Evolutionary conservation across 805 yeast species (phyloP).

Genomic region (Blastobotrys robertii): DNA sequence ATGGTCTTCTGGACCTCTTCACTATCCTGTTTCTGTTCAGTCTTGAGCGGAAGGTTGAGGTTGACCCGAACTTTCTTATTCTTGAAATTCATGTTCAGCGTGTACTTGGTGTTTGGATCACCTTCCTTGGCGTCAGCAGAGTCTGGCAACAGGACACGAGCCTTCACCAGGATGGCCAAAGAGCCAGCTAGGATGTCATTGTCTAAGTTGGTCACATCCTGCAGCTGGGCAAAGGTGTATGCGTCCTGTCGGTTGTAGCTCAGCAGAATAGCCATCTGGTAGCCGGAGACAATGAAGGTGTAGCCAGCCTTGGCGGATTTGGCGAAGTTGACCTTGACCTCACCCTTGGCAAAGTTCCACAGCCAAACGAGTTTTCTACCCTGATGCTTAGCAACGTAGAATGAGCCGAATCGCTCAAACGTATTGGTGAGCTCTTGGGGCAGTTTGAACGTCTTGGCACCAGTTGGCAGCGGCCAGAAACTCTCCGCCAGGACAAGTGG

Average conservation of each 20-base stretch:
- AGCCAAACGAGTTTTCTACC: constrained; percentile 93
- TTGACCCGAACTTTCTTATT: constrained; percentile 78
- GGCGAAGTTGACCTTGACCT: constrained; percentile 74
- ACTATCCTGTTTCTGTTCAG: constrained; percentile 57
- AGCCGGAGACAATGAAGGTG: constrained; percentile 66
- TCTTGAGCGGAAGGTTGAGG: constrained; percentile 46
- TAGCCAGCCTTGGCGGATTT: constrained; percentile 55
- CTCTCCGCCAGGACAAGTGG: constrained; percentile 78
- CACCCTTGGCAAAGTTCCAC: constrained; percentile 91
- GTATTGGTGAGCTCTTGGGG: constrained; percentile 61
- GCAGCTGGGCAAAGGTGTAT: constrained; percentile 50
- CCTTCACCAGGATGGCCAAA: constrained; percentile 68
- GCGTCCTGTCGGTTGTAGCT: constrained; percentile 69
- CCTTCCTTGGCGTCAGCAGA: constrained; percentile 47
- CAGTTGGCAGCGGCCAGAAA: constrained; percentile 71
- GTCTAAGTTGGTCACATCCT: constrained; percentile 59
- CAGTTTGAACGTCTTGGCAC: constrained; percentile 42
- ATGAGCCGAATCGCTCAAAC: constrained; percentile 53
- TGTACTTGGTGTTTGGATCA: constrained; percentile 50
- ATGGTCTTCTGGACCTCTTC: constrained; percentile 73
- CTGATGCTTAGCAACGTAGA: constrained; percentile 65
- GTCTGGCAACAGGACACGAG: constrained; percentile 57
- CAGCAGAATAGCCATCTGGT: constrained; percentile 76
- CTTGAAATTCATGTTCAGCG: constrained; percentile 71
- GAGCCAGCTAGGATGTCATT: constrained; percentile 62